Base-by-base conservation (phyloP, 2,329 filamentous ascomycete genomes). In the Diaporthe helianthi region DNA sequence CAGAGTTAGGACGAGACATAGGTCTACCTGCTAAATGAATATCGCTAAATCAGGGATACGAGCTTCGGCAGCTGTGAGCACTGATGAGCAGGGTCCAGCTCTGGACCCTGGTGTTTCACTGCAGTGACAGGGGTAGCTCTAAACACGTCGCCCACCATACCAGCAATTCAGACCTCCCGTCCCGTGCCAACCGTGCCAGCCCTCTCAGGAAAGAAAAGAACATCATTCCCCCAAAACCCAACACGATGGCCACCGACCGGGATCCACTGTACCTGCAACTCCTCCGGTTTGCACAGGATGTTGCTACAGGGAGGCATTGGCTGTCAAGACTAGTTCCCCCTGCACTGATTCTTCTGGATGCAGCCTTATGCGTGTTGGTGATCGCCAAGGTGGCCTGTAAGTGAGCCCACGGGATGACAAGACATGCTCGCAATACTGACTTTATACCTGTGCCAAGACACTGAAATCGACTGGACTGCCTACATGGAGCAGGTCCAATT, bases 391-490 rank as follows among this genome's bases (percentile, higher is more conserved):
- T 97, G 69, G 90, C 94, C 49, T 97, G 94, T 97, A 83, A 82
- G 91, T 77, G 67, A 49, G 44, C 29, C 15, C 12, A 2, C 17
- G 61, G 38, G 24, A n/a, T 31, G 26, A n/a, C 31, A 22, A 19
- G 8, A 24, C 3, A 9, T 29, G 47, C 24, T 49, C 19, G 58
- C 24, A 19, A 5, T 17, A 19, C 65, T 67, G 22, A 67, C 36
- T 9, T 26, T 15, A 19, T 31, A 5, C 19, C 26, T 2, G n/a
- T 31, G 3, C 4, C 19, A 38, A 86, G 96, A 99, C 79, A 99
- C 96, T 52, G 96, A 99, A 80, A 99, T 99, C 76, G 96, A 99
- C 81, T 99, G 95, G 95, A 87, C 86, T 70, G 93, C 96, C 0
- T 99, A 99, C 80, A 98, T 99, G 94, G 87, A 98, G 78, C 96